These are phyloP conservation scores for Vanderwaltozyma verrucispora DNA, from an alignment of 805 yeast genomes.

Conservation along the genomic window DNA sequence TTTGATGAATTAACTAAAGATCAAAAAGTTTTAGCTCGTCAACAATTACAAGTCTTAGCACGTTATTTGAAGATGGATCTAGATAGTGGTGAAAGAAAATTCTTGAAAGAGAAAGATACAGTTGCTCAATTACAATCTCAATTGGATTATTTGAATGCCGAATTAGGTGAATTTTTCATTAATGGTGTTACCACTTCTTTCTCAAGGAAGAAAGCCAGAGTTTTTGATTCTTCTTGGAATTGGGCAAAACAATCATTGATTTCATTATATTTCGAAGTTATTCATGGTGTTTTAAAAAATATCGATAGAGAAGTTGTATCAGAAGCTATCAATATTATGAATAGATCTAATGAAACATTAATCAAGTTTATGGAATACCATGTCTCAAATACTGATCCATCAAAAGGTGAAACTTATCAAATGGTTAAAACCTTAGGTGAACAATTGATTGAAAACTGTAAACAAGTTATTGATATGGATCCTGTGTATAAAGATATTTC, in stretches of 20 bases:
- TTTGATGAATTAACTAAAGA: conserved; percentile 55
- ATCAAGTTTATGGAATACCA: conserved; percentile 94
- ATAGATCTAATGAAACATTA: conserved; percentile 87
- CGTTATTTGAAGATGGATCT: conserved; percentile 89
- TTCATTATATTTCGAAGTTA: conserved; percentile 88
- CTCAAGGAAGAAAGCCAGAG: conserved; percentile 87
- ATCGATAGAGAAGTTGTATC: conserved; percentile 94
- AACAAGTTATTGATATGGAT: conserved; percentile 63
- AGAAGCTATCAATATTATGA: conserved; percentile 95
- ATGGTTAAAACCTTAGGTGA: conserved; percentile 85
- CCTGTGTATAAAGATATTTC: conserved; percentile 96
- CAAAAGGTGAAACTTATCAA: conserved; percentile 84
- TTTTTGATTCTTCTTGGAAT: conserved; percentile 97
- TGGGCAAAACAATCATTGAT: conserved; percentile 98
- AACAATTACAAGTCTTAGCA: conserved; percentile 78
- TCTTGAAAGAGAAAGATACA: conserved; percentile 69
- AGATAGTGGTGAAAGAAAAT: conserved; percentile 80
- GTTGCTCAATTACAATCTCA: conserved; percentile 75
- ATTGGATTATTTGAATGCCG: conserved; percentile 63
- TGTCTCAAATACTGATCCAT: conserved; percentile 48
- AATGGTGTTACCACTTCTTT: conserved; percentile 85
- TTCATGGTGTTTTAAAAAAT: conserved; percentile 83
- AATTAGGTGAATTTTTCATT: conserved; percentile 89
- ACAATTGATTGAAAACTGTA: conserved; percentile 91
- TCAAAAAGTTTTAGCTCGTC: conserved; percentile 39